A percentile compares a stretch with the other conserved stretches of the same genome.
These are phyloP conservation scores for Solanum corneliomulleri DNA, from an alignment of 257 asterid species.

Conservation along the genomic window DNA sequence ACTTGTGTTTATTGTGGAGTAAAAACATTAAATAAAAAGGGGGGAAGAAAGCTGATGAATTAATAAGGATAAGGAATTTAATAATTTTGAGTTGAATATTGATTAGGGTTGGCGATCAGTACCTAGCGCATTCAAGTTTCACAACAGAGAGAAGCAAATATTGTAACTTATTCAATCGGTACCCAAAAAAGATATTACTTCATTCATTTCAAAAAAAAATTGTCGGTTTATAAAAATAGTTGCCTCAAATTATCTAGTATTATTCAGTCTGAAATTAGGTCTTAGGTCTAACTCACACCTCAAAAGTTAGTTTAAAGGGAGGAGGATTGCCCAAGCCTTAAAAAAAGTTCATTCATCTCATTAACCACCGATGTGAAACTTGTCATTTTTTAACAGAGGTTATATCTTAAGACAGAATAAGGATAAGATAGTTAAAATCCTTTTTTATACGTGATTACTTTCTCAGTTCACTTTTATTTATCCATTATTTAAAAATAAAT, in stretches of 20 bases:
- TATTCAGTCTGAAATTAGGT: too few relatives aligned
- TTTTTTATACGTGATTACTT: too few relatives aligned
- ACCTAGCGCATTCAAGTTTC: background rate
- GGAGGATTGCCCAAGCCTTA: too few relatives aligned
- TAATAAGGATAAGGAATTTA: background rate
- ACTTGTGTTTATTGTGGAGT: background rate
- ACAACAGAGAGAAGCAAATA: background rate
- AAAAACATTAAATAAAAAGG: background rate
- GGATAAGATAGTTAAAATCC: too few relatives aligned
- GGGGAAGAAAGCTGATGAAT: background rate
- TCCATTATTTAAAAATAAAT: too few relatives aligned
- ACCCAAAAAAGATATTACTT: background rate
- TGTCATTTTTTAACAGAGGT: too few relatives aligned
- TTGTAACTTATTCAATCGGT: background rate
- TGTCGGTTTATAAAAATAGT: too few relatives aligned
- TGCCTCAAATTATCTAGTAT: background rate
- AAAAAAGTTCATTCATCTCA: rapidly evolving
- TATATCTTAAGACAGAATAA: too few relatives aligned
- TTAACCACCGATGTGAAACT: too few relatives aligned
- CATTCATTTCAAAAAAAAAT: background rate
- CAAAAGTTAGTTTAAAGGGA: too few relatives aligned
- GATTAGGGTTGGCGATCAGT: background rate
- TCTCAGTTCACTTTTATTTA: background rate
- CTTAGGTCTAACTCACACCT: too few relatives aligned
- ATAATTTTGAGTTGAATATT: background rate